These are phyloP conservation scores for Sphagnum tenellum DNA, from an alignment of 225 moss, liverwort and hornwort genomes.

Conservation along the genomic window DNA sequence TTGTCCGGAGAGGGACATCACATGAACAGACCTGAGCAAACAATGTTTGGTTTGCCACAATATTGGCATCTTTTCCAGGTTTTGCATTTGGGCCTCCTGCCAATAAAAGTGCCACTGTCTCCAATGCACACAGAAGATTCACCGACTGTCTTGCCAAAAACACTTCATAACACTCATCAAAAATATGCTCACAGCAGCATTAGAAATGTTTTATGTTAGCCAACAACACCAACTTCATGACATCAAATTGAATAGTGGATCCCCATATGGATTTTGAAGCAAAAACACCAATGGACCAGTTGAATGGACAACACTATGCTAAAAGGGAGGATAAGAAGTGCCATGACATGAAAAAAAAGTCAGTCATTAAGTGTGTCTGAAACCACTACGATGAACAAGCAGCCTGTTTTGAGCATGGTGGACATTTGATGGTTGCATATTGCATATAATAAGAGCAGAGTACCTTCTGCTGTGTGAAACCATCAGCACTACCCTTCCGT, in stretches of 20 bases:
- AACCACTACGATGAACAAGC: too few relatives aligned
- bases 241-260: too few relatives aligned
- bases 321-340: too few relatives aligned
- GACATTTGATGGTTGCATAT: background rate
- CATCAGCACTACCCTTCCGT: conserved; percentile 82
- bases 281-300: too few relatives aligned
- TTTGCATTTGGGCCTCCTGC: conserved; percentile 63
- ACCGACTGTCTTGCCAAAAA: conserved; percentile 58
- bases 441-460: background rate
- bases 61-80: conserved; percentile 76
- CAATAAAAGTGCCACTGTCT: conserved; percentile 86
- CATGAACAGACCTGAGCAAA: conserved; percentile 66
- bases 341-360: too few relatives aligned
- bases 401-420: background rate
- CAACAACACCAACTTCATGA: too few relatives aligned
- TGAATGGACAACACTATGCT: too few relatives aligned
- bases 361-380: too few relatives aligned
- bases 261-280: too few relatives aligned
- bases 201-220: too few relatives aligned
- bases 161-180: background rate
- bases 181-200: too few relatives aligned
- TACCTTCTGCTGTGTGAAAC: conserved; percentile 94
- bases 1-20: background rate
- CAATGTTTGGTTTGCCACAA: conserved; percentile 79
- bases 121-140: conserved; percentile 88